Evolutionary conservation across 2,329 filamentous ascomycete species (phyloP), one percentile per base, ranked within the genome.

Genomic region (Colletotrichum lupini): DNA sequence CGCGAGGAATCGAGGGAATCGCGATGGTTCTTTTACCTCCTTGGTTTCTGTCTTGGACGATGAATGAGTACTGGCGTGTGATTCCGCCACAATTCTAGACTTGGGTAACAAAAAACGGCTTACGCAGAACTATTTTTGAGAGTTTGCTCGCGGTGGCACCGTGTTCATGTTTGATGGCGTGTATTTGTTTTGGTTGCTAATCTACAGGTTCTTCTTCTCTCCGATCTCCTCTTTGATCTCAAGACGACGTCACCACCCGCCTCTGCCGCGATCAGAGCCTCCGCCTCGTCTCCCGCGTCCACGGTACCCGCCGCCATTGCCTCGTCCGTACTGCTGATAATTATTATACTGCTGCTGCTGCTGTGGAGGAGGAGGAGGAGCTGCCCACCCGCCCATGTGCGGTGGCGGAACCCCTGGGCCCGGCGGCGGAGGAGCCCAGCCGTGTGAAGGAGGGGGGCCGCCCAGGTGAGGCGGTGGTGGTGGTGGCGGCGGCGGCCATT

Each of bases 401-500:
- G 74, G 66, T 19, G 63, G 66, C 16, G 58, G 65, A 2, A 72
- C n/a, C 8, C 46, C 57, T 28, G 69, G n/a, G 7, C 57, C 72
- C 16, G 57, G 24, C 14, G 73, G 67, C 19, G 74, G 67, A 28
- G 67, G 72, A 35, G 73, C 66, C 77, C 77, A 78, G 58, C 61
- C 72, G 19, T 67, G 72, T n/a, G 69, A 65, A 12, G 72, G 30
- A 7, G 49, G 62, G 37, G 65, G 67, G 6, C 67, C 65, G 7
- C 75, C 75, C 30, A 68, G 63, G 14, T 69, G 74, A 28, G 79
- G 79, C 1, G 67, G 59, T 1, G 67, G 59, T 4, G 80, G 82
- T 0, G 80, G 81, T 1, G 79, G 81, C 6, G 84, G 83, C 4
- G 79, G 81, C 5, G 84, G 85, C 85, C 85, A 87, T 12, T 81